Evolutionary conservation across 2,329 filamentous ascomycete species (phyloP), one percentile per base, ranked within the genome.

Genomic region (Epicoccum sorghinum): DNA sequence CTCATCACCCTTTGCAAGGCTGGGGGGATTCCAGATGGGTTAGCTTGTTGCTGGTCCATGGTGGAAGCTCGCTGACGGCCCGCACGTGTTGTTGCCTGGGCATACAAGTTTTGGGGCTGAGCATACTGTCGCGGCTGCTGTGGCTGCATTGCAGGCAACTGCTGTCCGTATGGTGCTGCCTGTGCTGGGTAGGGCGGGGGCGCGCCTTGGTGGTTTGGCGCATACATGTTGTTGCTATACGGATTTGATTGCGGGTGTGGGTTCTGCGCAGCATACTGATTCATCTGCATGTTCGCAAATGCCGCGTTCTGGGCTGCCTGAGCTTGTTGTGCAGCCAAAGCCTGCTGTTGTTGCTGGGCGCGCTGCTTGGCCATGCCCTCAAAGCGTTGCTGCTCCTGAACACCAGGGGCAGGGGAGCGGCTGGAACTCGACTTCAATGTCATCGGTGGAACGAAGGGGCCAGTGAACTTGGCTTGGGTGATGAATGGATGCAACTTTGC

Each of bases 401-500:
- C 95, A 35, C 93, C 93, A 4, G 93, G 93, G 5, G 93, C 92
- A 12, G 93, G 91, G 18, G 93, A 96, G 68, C 95, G 93, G 49
- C 90, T 82, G 2, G 90, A 89, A 66, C 89, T 91, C 18, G 91
- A 87, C 74, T 97, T 97, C 55, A 98, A 80, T 69, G 96, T 96
- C 92, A 97, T 96, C 2, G 93, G 93, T 7, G 95, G 95, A 42
- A 98, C 90, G 71, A 99, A 99, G 3, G 93, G 92, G 0, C 92
- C 93, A 0, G 93, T 97, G 72, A 89, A 99, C 79, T 98, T 99
- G 71, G 96, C 90, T 72, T 99, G 95, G 0, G 95, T 99, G 71
- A 99, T 99, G 76, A 99, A 99, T 0, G 95, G 95, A 72, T 99
- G 95, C 55, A 97, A 80, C 72, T 97, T 97, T 30, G 95, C 95